phyloP scores from a whole-genome alignment of 2,329 filamentous ascomycete genomes.

The Chaetomium sp. region DNA sequence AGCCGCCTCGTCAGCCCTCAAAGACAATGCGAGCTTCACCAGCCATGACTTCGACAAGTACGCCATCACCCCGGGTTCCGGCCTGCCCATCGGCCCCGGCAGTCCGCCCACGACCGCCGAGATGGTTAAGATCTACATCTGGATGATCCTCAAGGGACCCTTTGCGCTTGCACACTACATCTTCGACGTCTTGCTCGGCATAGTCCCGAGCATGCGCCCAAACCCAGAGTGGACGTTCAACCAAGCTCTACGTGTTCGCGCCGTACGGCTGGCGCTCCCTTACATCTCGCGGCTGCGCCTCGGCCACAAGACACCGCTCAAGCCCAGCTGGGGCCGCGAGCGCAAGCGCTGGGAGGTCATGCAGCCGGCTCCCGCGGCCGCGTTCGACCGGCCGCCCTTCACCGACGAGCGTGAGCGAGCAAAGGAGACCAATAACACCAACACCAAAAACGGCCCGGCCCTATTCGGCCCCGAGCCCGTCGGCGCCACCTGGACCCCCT shows the following conservation, averaged over 20 bases:
- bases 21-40: no score
- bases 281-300: slow-evolving; percentile 14
- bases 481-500: slow-evolving; percentile 24
- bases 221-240: slow-evolving; percentile 3
- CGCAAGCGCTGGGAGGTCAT: slow-evolving; percentile 22
- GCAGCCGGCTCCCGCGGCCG: slow-evolving; percentile 3
- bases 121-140: neutral
- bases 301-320: slow-evolving; percentile 8
- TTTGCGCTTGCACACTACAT: slow-evolving; percentile 7
- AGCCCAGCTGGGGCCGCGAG: slow-evolving; percentile 17
- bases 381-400: no score
- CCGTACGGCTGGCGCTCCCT: slow-evolving; percentile 5
- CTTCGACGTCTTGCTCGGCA: slow-evolving; percentile 1
- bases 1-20: no score
- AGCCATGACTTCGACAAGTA: no score
- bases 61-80: no score
- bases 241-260: slow-evolving; percentile 8
- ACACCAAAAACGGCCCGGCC: neutral
- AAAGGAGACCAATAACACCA: neutral
- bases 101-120: no score
- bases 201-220: slow-evolving; percentile 8
- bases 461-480: slow-evolving; percentile 17
- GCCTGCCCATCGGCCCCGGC: no score
- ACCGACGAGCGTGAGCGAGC: no score
- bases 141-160: slow-evolving; percentile 1